These are phyloP conservation scores for Globisporangium cylindrosporum DNA, from an alignment of 352 stramenopile genomes.

Conservation along the genomic window DNA sequence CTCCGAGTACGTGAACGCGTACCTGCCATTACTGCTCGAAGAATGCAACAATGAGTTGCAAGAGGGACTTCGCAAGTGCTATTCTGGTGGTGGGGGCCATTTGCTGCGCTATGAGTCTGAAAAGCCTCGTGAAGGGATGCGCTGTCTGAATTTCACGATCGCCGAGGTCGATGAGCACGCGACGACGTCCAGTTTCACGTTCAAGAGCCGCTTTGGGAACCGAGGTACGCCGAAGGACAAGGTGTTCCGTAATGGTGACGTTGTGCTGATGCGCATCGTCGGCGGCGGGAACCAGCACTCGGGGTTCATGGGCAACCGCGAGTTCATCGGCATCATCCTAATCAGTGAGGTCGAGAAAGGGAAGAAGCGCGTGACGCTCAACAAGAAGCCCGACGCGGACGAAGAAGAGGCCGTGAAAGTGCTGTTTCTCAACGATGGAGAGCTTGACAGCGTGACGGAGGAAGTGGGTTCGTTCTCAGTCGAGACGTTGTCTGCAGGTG, in stretches of 20 bases:
- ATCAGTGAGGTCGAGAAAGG: slow-evolving; percentile 73
- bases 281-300: slow-evolving; percentile 23
- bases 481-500: slow-evolving; percentile 58
- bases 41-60: slow-evolving; percentile 83
- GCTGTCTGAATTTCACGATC: slow-evolving; percentile 71
- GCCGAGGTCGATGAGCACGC: slow-evolving; percentile 42
- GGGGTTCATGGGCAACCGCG: slow-evolving; percentile 43
- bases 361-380: slow-evolving; percentile 38
- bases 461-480: slow-evolving; percentile 61
- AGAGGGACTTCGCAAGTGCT: slow-evolving; percentile 54
- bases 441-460: slow-evolving; percentile 65
- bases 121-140: slow-evolving; percentile 79
- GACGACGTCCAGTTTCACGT: slow-evolving; percentile 21
- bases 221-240: slow-evolving; percentile 52
- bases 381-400: slow-evolving; percentile 37
- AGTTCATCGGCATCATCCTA: slow-evolving; percentile 74
- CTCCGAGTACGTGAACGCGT: slow-evolving; percentile 74
- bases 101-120: slow-evolving; percentile 78
- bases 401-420: slow-evolving; percentile 72
- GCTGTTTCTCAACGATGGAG: slow-evolving; percentile 77
- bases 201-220: slow-evolving; percentile 17
- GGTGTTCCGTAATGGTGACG: slow-evolving; percentile 76
- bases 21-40: slow-evolving; percentile 76
- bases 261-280: slow-evolving; percentile 55
- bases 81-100: slow-evolving; percentile 43